Evolutionary conservation across 306 rosid genomes (phyloP).

Genomic region (Canavalia gladiata): DNA sequence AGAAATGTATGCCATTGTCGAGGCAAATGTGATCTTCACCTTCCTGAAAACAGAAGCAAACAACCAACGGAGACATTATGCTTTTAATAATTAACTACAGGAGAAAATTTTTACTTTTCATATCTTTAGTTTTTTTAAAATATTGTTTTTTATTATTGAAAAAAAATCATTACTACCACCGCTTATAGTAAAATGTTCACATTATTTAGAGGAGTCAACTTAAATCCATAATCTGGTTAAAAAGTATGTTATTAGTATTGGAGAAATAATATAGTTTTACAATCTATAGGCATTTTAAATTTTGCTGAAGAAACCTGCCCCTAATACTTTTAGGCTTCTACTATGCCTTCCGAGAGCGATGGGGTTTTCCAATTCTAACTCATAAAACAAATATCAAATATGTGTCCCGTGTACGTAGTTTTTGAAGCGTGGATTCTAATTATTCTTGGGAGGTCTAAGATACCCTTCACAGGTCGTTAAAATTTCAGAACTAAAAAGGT

Average conservation of each 20-base stretch:
- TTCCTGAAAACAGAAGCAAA: slow-evolving; percentile 43
- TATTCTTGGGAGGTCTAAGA: neutral
- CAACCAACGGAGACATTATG: slow-evolving; percentile 12
- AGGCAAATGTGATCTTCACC: slow-evolving; percentile 26
- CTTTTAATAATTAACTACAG: slow-evolving; percentile 8
- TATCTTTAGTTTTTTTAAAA: neutral
- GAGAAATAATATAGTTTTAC: neutral
- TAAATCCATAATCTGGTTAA: too few species aligned
- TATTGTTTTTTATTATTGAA: neutral
- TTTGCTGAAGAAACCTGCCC: too few species aligned
- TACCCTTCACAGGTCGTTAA: neutral
- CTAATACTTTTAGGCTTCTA: too few species aligned
- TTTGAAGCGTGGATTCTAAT: neutral
- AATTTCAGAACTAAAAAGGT: neutral
- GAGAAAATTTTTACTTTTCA: neutral
- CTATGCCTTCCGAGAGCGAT: neutral
- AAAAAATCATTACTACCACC: neutral
- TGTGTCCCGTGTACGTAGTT: neutral
- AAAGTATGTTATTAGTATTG: neutral
- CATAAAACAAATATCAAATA: neutral
- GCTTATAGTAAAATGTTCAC: neutral
- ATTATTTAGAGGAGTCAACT: neutral
- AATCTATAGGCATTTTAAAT: neutral
- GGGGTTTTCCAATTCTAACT: neutral
- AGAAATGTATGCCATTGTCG: slow-evolving; percentile 16